These are phyloP conservation scores for Isoetes taiwanensis DNA, from an alignment of 75 land plant genomes.

Conservation along the genomic window DNA sequence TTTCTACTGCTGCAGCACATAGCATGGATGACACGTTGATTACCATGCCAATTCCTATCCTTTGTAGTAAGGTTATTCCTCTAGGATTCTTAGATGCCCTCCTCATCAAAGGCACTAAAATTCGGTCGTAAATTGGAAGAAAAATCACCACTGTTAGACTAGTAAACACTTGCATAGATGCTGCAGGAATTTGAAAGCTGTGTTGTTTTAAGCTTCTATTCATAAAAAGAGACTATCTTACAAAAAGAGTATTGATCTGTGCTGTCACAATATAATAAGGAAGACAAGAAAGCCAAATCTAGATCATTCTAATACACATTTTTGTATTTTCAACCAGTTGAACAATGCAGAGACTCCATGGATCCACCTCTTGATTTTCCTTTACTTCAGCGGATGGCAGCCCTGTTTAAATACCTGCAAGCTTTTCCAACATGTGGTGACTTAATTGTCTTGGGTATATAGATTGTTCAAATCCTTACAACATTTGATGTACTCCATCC, in stretches of 20 bases:
- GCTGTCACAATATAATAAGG: constrained; percentile 32
- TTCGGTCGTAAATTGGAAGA: constrained; percentile 13
- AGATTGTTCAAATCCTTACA: neutral
- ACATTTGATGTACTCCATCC: neutral
- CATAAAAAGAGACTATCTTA: neutral
- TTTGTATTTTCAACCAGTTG: constrained; percentile 47
- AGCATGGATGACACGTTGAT: constrained; percentile 1
- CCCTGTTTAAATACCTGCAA: neutral
- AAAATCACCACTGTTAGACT: neutral
- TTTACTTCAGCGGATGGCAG: neutral
- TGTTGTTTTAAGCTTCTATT: constrained; percentile 5
- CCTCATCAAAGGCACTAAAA: constrained; percentile 1
- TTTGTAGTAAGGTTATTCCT: constrained; percentile 13
- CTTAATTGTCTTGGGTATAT: neutral
- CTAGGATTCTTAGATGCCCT: neutral
- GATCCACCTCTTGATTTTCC: neutral
- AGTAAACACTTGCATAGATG: constrained; percentile 9
- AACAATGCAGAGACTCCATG: constrained; percentile 26
- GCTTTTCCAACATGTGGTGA: neutral
- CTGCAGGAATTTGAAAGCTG: constrained; percentile 12
- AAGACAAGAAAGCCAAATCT: too few relatives aligned
- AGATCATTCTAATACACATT: constrained; percentile 20
- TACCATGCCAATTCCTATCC: constrained; percentile 14
- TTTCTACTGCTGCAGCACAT: constrained; percentile 10
- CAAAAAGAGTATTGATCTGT: constrained; percentile 23